phyloP scores from a whole-genome alignment of 2,329 filamentous ascomycete species.

The Cladophialophora yegresii region DNA sequence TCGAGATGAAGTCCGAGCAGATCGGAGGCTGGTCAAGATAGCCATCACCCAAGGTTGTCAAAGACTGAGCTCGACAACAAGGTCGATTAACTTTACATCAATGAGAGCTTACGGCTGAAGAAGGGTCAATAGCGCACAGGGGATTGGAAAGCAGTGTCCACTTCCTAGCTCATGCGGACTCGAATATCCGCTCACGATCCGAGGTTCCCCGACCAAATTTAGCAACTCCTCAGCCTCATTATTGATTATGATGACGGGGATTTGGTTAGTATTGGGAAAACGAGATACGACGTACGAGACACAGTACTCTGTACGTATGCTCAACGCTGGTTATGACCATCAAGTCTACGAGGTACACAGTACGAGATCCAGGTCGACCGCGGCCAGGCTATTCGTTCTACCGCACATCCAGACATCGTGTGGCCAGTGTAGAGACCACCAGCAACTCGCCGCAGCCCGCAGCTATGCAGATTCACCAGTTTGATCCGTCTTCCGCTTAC shows the following conservation, averaged over 20 bases:
- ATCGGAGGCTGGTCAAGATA: constrained; percentile 65
- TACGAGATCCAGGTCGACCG: not conserved
- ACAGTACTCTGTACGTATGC: not conserved
- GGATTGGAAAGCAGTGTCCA: not conserved
- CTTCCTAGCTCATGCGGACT: not conserved
- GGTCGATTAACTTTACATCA: not conserved
- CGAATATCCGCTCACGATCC: not conserved
- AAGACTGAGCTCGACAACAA: not conserved
- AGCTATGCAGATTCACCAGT: not conserved
- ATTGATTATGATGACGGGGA: not conserved
- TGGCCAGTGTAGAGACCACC: not conserved
- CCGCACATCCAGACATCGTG: not conserved
- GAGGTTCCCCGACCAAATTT: constrained; percentile 13
- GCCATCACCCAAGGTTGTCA: not conserved
- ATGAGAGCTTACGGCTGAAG: not conserved
- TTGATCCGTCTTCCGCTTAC: not conserved
- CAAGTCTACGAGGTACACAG: not conserved
- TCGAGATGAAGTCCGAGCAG: constrained; percentile 98
- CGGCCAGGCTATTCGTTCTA: constrained; percentile 10
- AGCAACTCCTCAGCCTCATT: constrained; percentile 16
- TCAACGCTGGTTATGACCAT: not conserved
- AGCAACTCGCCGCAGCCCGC: not conserved
- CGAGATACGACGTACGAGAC: constrained; percentile 12
- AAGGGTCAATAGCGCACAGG: not conserved
- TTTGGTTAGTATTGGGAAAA: constrained; percentile 6